Evolutionary conservation across 1,284 basidiomycete species (phyloP).

Genomic region (Ceratobasidium sp.): DNA sequence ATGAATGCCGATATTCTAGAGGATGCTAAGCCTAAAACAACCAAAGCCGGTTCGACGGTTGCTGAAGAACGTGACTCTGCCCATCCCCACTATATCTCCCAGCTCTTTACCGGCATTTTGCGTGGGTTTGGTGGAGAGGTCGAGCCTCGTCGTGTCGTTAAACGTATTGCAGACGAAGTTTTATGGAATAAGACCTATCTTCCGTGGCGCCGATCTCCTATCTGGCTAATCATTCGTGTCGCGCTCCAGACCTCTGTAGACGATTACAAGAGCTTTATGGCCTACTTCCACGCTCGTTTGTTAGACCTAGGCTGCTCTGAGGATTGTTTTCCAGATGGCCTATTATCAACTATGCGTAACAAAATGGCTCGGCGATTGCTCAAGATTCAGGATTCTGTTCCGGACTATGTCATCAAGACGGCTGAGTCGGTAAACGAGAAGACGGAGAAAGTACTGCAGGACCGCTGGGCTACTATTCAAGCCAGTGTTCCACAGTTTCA

Average conservation of each 20-base stretch:
- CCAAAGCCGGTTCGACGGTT: slow-evolving; percentile 50
- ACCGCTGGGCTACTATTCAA: slow-evolving; percentile 54
- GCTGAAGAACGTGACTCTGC: slow-evolving; percentile 55
- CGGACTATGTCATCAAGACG: slow-evolving; percentile 48
- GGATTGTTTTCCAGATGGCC: slow-evolving; percentile 52
- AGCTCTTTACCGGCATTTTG: slow-evolving; percentile 61
- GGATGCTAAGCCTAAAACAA: slow-evolving; percentile 48
- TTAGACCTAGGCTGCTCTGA: slow-evolving; percentile 48
- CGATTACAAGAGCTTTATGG: slow-evolving; percentile 65
- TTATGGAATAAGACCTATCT: slow-evolving; percentile 50
- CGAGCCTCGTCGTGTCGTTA: slow-evolving; percentile 55
- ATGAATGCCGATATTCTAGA: slow-evolving; percentile 54
- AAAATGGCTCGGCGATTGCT: slow-evolving; percentile 59
- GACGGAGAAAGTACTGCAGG: slow-evolving; percentile 51
- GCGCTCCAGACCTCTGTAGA: slow-evolving; percentile 59
- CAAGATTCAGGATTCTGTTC: slow-evolving; percentile 57
- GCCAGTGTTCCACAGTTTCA: neutral
- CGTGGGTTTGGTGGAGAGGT: slow-evolving; percentile 55
- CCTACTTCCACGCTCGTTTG: slow-evolving; percentile 59
- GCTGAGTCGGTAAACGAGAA: slow-evolving; percentile 49
- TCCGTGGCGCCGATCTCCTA: slow-evolving; percentile 54
- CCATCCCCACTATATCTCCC: slow-evolving; percentile 62
- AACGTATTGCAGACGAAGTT: slow-evolving; percentile 64
- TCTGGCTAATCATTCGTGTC: slow-evolving; percentile 64
- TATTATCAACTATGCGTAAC: slow-evolving; percentile 56